Conservation (phyloP, 768 basidiomycete species). For the Steccherinum ochraceum region DNA sequence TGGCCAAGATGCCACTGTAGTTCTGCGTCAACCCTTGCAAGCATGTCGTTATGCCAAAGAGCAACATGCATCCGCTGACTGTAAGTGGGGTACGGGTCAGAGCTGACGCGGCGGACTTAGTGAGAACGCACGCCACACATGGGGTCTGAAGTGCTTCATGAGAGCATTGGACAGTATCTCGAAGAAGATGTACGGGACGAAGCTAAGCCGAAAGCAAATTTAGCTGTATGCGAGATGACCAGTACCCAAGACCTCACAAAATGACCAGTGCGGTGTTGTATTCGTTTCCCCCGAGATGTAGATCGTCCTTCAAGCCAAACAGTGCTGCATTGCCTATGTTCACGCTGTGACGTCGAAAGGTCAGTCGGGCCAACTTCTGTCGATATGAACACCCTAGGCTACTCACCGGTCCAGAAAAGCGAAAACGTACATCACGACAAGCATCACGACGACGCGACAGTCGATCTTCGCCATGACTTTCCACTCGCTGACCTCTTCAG, state of each 20-base stretch:
- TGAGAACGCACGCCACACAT: conserved; percentile 16
- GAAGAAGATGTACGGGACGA: conserved; percentile 19
- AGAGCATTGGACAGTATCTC: conserved; percentile 24
- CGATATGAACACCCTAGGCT: background rate
- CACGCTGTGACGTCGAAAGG: conserved; percentile 9
- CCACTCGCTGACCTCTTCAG: background rate
- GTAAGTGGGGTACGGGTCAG: background rate
- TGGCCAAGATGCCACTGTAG: conserved; percentile 26
- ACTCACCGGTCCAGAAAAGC: background rate
- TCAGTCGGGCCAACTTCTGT: background rate
- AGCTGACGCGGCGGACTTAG: no score
- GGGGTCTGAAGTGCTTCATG: conserved; percentile 20
- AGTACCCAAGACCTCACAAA: conserved; percentile 14
- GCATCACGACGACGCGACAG: background rate
- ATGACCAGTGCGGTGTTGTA: conserved; percentile 14
- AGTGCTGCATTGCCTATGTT: conserved; percentile 14
- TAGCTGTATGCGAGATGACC: conserved; percentile 13
- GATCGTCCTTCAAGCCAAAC: conserved; percentile 14
- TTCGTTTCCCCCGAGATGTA: conserved; percentile 10
- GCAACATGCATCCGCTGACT: conserved; percentile 22
- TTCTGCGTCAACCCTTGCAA: conserved; percentile 20
- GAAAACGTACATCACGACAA: background rate
- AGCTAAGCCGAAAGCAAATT: conserved; percentile 10
- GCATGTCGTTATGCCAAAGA: conserved; percentile 25
- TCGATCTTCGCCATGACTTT: background rate